Evolutionary conservation across 768 basidiomycete species (phyloP).

Genomic region (Dentipellis sp.): DNA sequence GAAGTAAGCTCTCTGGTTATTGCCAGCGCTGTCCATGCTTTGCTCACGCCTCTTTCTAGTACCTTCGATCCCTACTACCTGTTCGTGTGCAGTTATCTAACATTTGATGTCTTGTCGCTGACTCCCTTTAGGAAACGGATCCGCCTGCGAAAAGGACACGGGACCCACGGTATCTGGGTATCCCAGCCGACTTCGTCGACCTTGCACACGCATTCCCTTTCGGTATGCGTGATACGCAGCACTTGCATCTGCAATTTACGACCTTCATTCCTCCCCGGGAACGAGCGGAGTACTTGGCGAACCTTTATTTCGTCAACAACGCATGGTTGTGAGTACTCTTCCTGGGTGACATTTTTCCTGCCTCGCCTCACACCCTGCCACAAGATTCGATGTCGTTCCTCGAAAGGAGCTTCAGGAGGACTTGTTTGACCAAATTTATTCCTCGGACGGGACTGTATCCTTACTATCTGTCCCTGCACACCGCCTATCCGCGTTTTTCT

Average conservation of each 20-base stretch:
- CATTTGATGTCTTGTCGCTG: neutral
- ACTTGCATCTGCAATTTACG: slow-evolving; percentile 21
- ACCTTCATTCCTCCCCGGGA: slow-evolving; percentile 8
- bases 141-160: neutral
- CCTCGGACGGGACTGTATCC: slow-evolving; percentile 19
- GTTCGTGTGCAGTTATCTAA: neutral
- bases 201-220: slow-evolving; percentile 42
- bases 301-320: slow-evolving; percentile 33
- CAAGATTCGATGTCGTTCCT: slow-evolving; percentile 37
- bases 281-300: slow-evolving; percentile 29
- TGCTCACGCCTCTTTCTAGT: neutral
- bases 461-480: slow-evolving; percentile 34
- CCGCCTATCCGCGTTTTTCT: slow-evolving; percentile 43
- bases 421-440: slow-evolving; percentile 35
- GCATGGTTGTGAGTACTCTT: slow-evolving; percentile 36
- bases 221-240: slow-evolving; percentile 31
- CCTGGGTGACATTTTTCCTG: neutral
- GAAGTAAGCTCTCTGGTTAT: slow-evolving; percentile 28
- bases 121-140: slow-evolving; percentile 3
- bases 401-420: slow-evolving; percentile 31
- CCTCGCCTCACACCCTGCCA: neutral
- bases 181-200: slow-evolving; percentile 34
- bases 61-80: neutral
- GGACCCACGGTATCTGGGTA: slow-evolving; percentile 21
- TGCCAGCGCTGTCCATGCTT: neutral